Evolutionary conservation across 2,329 filamentous ascomycete genomes (phyloP), one percentile per base, ranked within the genome.

Genomic region (Pseudogymnoascus sp.): DNA sequence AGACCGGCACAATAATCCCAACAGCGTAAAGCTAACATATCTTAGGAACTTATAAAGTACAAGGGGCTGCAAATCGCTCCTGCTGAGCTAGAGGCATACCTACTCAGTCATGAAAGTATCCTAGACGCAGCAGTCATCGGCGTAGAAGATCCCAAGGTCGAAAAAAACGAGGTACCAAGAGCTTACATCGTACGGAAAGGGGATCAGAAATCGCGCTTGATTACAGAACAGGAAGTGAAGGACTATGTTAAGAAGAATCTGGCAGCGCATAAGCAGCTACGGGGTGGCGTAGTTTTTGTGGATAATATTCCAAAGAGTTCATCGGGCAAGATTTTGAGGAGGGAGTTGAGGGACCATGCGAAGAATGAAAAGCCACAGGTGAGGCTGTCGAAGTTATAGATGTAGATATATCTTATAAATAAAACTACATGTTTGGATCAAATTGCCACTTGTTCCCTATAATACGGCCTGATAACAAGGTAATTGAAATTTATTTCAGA

Each of bases 1-100:
- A 1, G 77, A 79, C 56, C 70, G 75, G 21, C 21, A 12, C 2
- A 25, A 46, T 43, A 43, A 23, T 23, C 3, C 18, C 42, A 46
- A 25, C 6, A 12, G 6, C 25, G 42, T n/a, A 46, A 12, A 2
- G 18, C 62, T 69, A 66, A 65, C 62, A 28, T n/a, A n/a, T 9
- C 67, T 66, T 69, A 78, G 69, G 76, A 80, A 63, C 69, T 80
- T 7, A 80, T 80, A 68, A 80, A 80, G 66, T 79, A 79, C 62
- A 80, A 80, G 66, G 79, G 79, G 1, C 70, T 79, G 36, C 78
- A 81, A 69, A 77, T 81, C 14, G 76, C 79, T 8, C 79, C 79
- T 0, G 78, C 78, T 0, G 79, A 81, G 63, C 70, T 82, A 1
- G 79, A 81, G 69, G 77, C 74, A 1, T 59, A 78, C 34, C 69